Percentiles rank a stretch among this genome's conserved stretches.
Conservation (phyloP, 2,329 filamentous ascomycete genomes). For the Samsoniella hepiali region DNA sequence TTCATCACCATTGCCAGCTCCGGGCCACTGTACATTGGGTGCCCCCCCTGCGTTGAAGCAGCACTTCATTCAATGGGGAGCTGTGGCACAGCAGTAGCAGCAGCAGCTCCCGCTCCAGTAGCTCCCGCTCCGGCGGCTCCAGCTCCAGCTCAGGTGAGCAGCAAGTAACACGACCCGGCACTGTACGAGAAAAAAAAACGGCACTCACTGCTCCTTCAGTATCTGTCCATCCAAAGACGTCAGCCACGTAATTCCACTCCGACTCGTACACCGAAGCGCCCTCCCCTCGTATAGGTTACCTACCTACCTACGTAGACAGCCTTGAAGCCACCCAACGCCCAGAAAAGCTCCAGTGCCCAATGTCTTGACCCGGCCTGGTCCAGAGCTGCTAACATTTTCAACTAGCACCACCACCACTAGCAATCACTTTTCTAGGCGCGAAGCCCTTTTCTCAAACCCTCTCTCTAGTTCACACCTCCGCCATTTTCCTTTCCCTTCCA, state of each 20-base stretch:
- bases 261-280: conserved; percentile 4
- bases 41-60: background rate
- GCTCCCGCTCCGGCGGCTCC: background rate
- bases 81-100: background rate
- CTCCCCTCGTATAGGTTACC: background rate
- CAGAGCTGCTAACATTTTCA: background rate
- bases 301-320: background rate
- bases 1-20: background rate
- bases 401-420: background rate
- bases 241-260: conserved; percentile 18
- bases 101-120: too few relatives aligned
- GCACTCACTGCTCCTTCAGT: background rate
- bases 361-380: too few relatives aligned
- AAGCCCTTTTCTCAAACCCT: conserved; percentile 18
- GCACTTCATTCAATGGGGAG: background rate
- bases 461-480: background rate
- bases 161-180: background rate
- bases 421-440: background rate
- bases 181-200: background rate
- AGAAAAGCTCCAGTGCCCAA: background rate
- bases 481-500: conserved; percentile 15
- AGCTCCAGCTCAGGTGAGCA: background rate
- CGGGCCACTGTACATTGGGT: background rate
- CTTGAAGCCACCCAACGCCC: too few relatives aligned
- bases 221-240: conserved; percentile 1